phyloP scores from a whole-genome alignment of 1,139 yeast genomes.

The Geotrichum cucujoidarum region DNA sequence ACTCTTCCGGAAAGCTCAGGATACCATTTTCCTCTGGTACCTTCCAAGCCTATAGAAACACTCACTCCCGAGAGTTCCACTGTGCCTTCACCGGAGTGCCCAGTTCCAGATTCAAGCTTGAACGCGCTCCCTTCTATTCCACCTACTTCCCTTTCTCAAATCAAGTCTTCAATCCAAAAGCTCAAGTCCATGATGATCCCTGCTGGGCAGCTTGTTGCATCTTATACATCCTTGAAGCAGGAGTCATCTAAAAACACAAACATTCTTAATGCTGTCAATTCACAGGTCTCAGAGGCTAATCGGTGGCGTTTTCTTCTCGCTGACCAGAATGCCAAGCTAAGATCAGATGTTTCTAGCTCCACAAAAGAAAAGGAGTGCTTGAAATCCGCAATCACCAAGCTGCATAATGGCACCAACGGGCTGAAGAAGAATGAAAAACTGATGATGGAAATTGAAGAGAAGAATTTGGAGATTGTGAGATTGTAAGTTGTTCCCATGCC shows the following conservation, averaged over 20 bases:
- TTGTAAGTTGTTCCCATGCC: conserved; percentile 11
- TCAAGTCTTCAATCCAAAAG: not conserved
- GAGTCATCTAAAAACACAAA: conserved; percentile 2
- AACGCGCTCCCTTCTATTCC: not conserved
- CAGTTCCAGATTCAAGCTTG: not conserved
- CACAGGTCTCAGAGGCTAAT: conserved; percentile 13
- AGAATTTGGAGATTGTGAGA: conserved; percentile 18
- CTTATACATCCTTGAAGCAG: conserved; percentile 15
- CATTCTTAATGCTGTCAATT: conserved; percentile 2
- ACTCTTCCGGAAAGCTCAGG: no score
- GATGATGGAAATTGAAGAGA: conserved; percentile 12
- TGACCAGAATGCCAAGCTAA: conserved; percentile 16
- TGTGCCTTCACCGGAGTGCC: conserved; percentile 9
- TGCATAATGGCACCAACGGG: conserved; percentile 19
- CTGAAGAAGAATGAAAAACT: conserved; percentile 17
- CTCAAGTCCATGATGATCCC: conserved; percentile 14
- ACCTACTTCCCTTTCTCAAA: not conserved
- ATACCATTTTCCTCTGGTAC: conserved; percentile 2
- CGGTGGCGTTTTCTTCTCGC: conserved; percentile 15
- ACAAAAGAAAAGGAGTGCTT: conserved; percentile 17
- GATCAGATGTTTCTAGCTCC: conserved; percentile 5
- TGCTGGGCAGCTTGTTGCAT: conserved; percentile 14
- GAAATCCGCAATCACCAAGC: conserved; percentile 16
- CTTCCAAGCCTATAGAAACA: conserved; percentile 3
- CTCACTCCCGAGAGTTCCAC: conserved; percentile 15